Base-by-base conservation (phyloP, 129 eudicot species). In the Pittosporum tobira region DNA sequence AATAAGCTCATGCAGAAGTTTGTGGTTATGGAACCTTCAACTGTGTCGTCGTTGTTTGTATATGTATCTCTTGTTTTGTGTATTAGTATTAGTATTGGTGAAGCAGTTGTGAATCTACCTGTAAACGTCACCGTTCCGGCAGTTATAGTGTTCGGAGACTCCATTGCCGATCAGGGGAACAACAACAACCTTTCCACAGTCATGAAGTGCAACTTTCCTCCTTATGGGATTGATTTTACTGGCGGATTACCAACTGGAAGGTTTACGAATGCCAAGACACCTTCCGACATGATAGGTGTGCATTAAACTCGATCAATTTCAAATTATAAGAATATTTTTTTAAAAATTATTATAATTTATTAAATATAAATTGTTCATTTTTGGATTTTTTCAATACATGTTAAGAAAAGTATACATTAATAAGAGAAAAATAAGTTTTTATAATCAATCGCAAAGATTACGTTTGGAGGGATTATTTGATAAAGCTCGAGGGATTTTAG, bases 121-220 rank as follows among this genome's bases (percentile, higher is more conserved):
- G 18, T 16, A 14, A 48, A 48, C 22, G 11, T 19, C 3, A 47
- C 48, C 13, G 34, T 49, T 48, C 57, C 22, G 31, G 57, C 48
- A 48, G 31, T 62, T 1, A 18, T 62, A 30, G 44, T 34, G 37
- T 62, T 62, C 25, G 67, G 67, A 18, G 67, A 62, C 52, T 62
- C 67, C 28, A 62, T 62, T 6, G 47, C 29, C 10, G 58, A 62
- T 48, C 46, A 48, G 45, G 67, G 67, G 13, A 46, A 29, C 67
- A 62, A 62, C 28, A 62, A 62, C 44, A 4, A 62, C 29, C 25
- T 62, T 9, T 3, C 16, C 15, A 55, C 60, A 12, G 9, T 55
- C 16, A 20, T 18, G 6, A 55, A 55, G 60, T 55, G 44, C 57
- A 48, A 62, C 22, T 48, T 62, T 14, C 46, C 67, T 4, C 67